These are phyloP conservation scores for Henckelia pumila DNA, from an alignment of 257 asterid species.

Conservation along the genomic window DNA sequence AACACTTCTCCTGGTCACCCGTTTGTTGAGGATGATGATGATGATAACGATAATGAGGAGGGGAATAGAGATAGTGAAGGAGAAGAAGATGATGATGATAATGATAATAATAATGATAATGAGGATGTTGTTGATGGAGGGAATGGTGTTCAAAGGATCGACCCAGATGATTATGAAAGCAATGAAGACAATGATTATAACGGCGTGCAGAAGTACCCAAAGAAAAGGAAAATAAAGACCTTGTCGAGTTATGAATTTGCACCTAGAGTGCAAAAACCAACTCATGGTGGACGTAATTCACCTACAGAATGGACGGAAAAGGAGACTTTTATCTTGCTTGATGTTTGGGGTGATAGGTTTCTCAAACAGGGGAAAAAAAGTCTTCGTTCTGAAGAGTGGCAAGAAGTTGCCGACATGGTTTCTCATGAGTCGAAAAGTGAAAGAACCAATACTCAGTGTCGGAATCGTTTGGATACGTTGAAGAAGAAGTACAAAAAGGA, in stretches of 20 bases:
- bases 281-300: conserved; percentile 46
- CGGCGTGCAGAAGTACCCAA: conserved; percentile 47
- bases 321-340: conserved; percentile 46
- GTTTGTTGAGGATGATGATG: conserved; percentile 22
- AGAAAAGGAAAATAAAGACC: conserved; percentile 54
- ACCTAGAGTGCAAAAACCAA: conserved; percentile 54
- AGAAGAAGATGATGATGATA: conserved; percentile 42
- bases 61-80: background rate
- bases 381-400: conserved; percentile 57
- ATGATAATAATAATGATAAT: conserved; percentile 42
- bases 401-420: conserved; percentile 50
- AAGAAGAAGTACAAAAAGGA: conserved; percentile 53
- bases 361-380: conserved; percentile 52
- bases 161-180: conserved; percentile 33
- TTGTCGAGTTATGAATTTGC: conserved; percentile 80
- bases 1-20: conserved; percentile 21
- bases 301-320: conserved; percentile 50
- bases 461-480: conserved; percentile 52
- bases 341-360: conserved; percentile 52
- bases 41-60: conserved; percentile 25
- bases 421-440: conserved; percentile 38
- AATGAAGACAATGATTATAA: conserved; percentile 47
- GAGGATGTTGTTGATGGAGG: conserved; percentile 34
- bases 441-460: conserved; percentile 51
- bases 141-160: conserved; percentile 46